Evolutionary conservation across 73 alveolate genomes (phyloP), one percentile per base, ranked within the genome.

Genomic region (Diophrys sp.): DNA sequence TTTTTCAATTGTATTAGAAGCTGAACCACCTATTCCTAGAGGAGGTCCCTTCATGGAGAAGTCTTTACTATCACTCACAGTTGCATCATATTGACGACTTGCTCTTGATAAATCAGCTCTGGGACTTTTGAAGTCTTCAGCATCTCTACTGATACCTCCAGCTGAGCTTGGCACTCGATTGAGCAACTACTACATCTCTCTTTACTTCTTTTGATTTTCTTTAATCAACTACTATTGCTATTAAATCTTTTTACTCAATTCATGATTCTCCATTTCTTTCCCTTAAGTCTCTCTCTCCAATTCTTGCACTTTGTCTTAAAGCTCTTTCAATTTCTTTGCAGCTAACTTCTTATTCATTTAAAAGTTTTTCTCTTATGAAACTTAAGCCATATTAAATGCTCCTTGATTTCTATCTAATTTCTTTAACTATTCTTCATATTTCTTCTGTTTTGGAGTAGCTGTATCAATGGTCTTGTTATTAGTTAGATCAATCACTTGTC

Each of bases 401-500:
- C 18, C 75, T 28, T 68, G 55, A 26, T 23, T 68, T 28, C 29
- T 31, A 23, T 31, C 29, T 2, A 68, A 5, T 68, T 25, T 2
- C 1, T 18, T 25, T 68, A 23, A 28, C 55, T 68, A 23, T 25
- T 1, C 54, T 25, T 68, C 75, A 26, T 25, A 2, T 68, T 68
- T 27, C 55, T 68, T 2, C 26, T 5, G 24, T 68, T 2, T n/a
- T 25, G 2, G 2, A 28, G 31, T 68, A 26, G 29, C 56, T 2
- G 25, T 68, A 2, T 68, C 75, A 18, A 2, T 44, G 24, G 44
- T 18, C 75, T 68, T 68, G 18, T 29, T 55, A 23, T 68, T 31
- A 18, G 23, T 27, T 25, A 68, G 5, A 31, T 68, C 75, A 29
- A 68, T 18, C 75, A 25, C 44, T 68, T 68, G 54, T 24, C 75